These are phyloP conservation scores for Sugiyamaella chiloensis DNA, from an alignment of 805 yeast species.

Conservation along the genomic window DNA sequence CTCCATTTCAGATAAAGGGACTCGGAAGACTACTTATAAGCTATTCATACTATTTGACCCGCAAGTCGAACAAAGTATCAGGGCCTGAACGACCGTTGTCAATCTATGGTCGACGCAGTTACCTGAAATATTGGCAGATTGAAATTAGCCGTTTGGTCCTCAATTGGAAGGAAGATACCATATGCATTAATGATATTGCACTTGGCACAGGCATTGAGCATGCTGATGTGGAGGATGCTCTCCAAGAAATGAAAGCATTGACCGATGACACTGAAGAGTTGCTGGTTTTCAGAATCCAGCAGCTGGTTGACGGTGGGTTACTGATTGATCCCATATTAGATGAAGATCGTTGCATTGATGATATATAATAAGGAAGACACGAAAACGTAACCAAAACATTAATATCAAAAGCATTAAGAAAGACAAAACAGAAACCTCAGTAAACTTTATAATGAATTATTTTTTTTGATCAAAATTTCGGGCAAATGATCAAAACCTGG, in stretches of 20 bases:
- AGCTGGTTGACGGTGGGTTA: background rate
- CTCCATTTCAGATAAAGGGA: constrained; percentile 80
- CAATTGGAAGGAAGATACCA: constrained; percentile 6
- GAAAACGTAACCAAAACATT: no score
- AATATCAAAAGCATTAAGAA: no score
- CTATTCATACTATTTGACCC: constrained; percentile 74
- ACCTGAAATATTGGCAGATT: constrained; percentile 72
- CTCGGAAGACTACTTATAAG: constrained; percentile 79
- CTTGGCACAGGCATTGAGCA: constrained; percentile 34
- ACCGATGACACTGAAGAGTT: background rate
- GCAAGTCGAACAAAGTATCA: constrained; percentile 58
- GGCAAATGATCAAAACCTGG: no score
- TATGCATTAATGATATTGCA: constrained; percentile 30
- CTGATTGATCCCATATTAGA: background rate
- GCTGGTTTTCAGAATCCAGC: background rate
- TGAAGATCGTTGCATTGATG: constrained; percentile 2
- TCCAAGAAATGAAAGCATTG: constrained; percentile 30
- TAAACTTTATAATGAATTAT: no score
- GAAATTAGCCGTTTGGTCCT: constrained; percentile 37
- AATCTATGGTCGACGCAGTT: constrained; percentile 72
- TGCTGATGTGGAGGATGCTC: constrained; percentile 33
- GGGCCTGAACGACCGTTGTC: constrained; percentile 94
- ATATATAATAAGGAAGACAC: no score
- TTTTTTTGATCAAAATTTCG: no score
- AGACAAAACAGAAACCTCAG: no score